Evolutionary conservation across 1,139 yeast species (phyloP).

Genomic region (Blastobotrys indianensis): DNA sequence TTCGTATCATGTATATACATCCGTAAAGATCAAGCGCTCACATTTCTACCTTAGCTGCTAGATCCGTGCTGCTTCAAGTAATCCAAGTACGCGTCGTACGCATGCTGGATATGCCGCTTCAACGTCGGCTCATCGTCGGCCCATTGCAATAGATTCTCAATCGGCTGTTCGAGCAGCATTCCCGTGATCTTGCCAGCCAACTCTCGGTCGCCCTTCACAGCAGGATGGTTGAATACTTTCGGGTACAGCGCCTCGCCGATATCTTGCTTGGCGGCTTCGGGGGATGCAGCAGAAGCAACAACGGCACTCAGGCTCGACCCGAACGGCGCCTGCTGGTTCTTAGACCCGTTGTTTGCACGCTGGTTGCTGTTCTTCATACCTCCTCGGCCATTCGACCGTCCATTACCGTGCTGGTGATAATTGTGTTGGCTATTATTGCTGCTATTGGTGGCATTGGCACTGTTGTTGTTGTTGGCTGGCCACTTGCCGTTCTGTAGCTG

Average conservation of each 20-base stretch:
- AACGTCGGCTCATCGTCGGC: conserved; percentile 72
- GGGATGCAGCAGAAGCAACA: conserved; percentile 31
- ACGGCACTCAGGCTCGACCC: conserved; percentile 30
- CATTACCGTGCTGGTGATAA: not conserved
- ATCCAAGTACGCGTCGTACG: conserved; percentile 83
- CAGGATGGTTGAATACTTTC: conserved; percentile 74
- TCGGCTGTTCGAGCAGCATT: conserved; percentile 88
- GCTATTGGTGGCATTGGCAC: conserved; percentile 5
- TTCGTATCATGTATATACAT: not conserved
- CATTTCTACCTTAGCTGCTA: not conserved
- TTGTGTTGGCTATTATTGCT: not conserved
- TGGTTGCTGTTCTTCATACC: conserved; percentile 4
- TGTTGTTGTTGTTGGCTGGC: not conserved
- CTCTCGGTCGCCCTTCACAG: conserved; percentile 68
- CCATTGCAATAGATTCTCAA: conserved; percentile 76
- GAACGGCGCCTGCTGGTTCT: conserved; percentile 26
- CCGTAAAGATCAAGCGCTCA: not conserved
- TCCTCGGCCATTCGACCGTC: conserved; percentile 30
- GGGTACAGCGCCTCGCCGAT: conserved; percentile 93
- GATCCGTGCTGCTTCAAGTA: conserved; percentile 15
- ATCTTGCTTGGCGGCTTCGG: conserved; percentile 81
- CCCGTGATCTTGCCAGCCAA: conserved; percentile 95
- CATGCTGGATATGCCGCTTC: conserved; percentile 83
- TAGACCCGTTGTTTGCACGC: conserved; percentile 27
- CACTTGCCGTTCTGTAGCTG: too few species aligned